A percentile compares a stretch with the other conserved stretches of the same genome.
These are phyloP conservation scores for Lecanicillium sp. DNA, from an alignment of 2,329 filamentous ascomycete species.

Conservation along the genomic window DNA sequence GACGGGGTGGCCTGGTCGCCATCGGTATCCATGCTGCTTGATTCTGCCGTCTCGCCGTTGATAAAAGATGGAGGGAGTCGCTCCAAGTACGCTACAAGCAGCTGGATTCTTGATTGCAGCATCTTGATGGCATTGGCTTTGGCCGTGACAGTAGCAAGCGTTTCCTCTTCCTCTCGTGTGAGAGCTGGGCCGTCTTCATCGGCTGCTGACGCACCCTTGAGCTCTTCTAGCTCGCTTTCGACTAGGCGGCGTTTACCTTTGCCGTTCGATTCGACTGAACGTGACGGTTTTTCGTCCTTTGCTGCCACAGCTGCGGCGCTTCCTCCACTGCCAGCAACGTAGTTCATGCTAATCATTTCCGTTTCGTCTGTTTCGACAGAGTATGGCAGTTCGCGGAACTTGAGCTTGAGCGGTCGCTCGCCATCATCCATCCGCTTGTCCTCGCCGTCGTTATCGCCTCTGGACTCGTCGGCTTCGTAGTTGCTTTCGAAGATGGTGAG, in stretches of 20 bases:
- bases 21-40: slow-evolving; percentile 23
- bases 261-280: slow-evolving; percentile 38
- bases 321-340: slow-evolving; percentile 76
- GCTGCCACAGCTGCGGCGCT: slow-evolving; percentile 59
- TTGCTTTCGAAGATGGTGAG: slow-evolving; percentile 86
- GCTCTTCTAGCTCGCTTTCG: slow-evolving; percentile 20
- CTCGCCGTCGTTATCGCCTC: slow-evolving; percentile 42
- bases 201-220: slow-evolving; percentile 20
- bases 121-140: slow-evolving; percentile 93
- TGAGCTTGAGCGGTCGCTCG: slow-evolving; percentile 50
- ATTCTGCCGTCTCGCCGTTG: slow-evolving; percentile 29
- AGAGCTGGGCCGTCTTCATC: slow-evolving; percentile 28
- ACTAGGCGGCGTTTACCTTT: slow-evolving; percentile 44
- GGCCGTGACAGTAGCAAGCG: slow-evolving; percentile 63
- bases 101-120: slow-evolving; percentile 68
- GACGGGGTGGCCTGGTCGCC: slow-evolving; percentile 39
- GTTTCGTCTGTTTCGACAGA: slow-evolving; percentile 89
- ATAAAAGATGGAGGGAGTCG: slow-evolving; percentile 60
- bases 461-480: slow-evolving; percentile 60
- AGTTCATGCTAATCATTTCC: slow-evolving; percentile 96
- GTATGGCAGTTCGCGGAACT: slow-evolving; percentile 78
- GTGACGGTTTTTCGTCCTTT: slow-evolving; percentile 33
- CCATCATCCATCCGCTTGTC: slow-evolving; percentile 67
- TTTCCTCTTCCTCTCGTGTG: slow-evolving; percentile 53
- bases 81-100: slow-evolving; percentile 70